A percentile compares a stretch with the other conserved stretches of the same genome.
These are phyloP conservation scores for Entomortierella beljakovae DNA, from an alignment of 192 early-diverging fungal species.

Conservation along the genomic window DNA sequence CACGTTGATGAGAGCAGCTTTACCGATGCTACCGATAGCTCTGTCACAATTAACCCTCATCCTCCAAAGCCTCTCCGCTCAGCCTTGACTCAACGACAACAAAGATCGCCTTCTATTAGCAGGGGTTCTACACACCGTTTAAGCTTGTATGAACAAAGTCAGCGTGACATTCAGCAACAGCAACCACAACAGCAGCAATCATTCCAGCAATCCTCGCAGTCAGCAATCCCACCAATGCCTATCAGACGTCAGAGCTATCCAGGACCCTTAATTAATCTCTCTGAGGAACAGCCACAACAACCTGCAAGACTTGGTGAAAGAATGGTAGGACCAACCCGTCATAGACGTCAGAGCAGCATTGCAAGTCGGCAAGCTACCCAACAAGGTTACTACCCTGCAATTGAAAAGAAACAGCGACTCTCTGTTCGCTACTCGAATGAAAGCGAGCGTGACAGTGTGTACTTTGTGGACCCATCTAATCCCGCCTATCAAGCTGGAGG, in stretches of 20 bases:
- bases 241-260: not conserved
- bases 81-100: conserved; percentile 10
- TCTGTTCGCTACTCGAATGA: conserved; percentile 4
- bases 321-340: conserved; percentile 13
- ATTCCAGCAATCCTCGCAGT: not conserved
- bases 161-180: not conserved
- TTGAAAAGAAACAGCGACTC: conserved; percentile 20
- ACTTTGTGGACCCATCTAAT: not conserved
- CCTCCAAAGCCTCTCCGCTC: conserved; percentile 17
- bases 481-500: not conserved
- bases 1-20: not conserved
- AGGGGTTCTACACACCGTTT: not conserved
- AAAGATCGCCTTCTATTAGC: conserved; percentile 12
- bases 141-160: conserved; percentile 12
- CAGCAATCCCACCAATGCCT: not conserved
- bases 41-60: not conserved
- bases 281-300: conserved; percentile 11
- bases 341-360: conserved; percentile 36
- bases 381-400: conserved; percentile 15
- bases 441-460: conserved; percentile 11
- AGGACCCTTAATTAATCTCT: not conserved
- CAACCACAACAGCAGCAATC: conserved; percentile 1
- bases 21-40: not conserved
- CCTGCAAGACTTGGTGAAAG: conserved; percentile 7
- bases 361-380: conserved; percentile 32